Evolutionary conservation across 495 filamentous ascomycete genomes (phyloP).

Genomic region (Collariella sp.): DNA sequence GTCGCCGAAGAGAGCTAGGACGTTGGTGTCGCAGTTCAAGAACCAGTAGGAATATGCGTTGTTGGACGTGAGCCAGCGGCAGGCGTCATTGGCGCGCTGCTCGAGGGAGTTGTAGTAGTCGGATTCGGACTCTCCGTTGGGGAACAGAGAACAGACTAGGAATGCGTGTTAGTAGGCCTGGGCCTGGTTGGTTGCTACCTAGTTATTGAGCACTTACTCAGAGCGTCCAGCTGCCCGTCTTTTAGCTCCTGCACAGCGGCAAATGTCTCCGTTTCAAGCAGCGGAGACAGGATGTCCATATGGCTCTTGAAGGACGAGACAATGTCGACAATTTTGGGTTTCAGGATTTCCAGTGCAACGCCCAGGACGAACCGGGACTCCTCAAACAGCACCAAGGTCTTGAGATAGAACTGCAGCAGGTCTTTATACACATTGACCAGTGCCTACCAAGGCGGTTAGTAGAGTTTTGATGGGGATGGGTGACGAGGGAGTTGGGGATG

Average conservation of each 20-base stretch:
- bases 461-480: neutral
- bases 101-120: neutral
- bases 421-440: neutral
- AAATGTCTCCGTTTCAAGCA: neutral
- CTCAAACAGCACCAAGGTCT: neutral
- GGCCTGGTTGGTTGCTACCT: neutral
- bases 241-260: neutral
- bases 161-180: neutral
- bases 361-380: neutral
- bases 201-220: neutral
- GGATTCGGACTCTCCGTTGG: neutral
- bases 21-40: neutral
- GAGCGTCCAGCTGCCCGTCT: neutral
- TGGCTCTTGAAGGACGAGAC: neutral
- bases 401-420: neutral
- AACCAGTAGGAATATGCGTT: constrained; percentile 1
- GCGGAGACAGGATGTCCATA: neutral
- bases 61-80: constrained; percentile 5
- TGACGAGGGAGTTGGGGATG: neutral
- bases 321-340: neutral
- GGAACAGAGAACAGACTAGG: neutral
- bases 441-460: neutral
- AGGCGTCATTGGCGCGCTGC: constrained; percentile 4
- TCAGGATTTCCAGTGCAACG: neutral
- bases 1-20: constrained; percentile 7